Evolutionary conservation across 495 filamentous ascomycete genomes (phyloP).

Genomic region (Evernia prunastri): DNA sequence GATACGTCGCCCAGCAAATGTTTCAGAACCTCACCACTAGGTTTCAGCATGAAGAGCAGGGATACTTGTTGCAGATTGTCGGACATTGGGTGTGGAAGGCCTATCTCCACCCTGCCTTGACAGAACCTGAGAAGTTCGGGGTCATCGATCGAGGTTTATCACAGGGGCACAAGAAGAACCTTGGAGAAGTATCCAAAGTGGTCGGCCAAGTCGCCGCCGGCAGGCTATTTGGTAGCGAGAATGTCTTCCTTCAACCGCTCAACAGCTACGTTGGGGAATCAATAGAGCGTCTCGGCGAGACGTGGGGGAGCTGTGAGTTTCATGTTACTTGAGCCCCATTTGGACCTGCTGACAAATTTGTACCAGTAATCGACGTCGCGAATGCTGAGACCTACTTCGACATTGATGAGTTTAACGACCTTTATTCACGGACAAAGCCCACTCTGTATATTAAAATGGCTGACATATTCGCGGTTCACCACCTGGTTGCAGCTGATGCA

Average conservation of each 20-base stretch:
- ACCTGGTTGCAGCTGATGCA: constrained; percentile 73
- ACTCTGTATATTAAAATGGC: constrained; percentile 98
- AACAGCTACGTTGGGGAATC: constrained; percentile 85
- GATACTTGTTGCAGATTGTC: constrained; percentile 72
- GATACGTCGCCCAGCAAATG: constrained; percentile 81
- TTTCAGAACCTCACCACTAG: constrained; percentile 67
- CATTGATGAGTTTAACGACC: constrained; percentile 96
- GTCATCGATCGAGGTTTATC: constrained; percentile 81
- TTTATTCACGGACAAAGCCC: constrained; percentile 90
- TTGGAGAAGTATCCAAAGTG: constrained; percentile 86
- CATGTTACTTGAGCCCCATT: background rate
- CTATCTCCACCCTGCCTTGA: constrained; percentile 84
- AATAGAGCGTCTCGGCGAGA: constrained; percentile 69
- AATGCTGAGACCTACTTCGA: constrained; percentile 88
- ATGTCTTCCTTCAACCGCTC: constrained; percentile 90
- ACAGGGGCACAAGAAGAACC: constrained; percentile 87
- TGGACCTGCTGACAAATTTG: constrained; percentile 26
- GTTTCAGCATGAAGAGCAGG: constrained; percentile 73
- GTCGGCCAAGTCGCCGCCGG: constrained; percentile 80
- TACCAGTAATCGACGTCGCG: constrained; percentile 68
- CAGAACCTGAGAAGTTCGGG: constrained; percentile 81
- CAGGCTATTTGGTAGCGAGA: constrained; percentile 83
- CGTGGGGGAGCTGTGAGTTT: constrained; percentile 58
- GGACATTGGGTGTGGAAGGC: constrained; percentile 88
- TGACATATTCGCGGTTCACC: constrained; percentile 95